These are phyloP conservation scores for Acanthamoeba triangularis DNA, from an alignment of 208 protist genomes.

Conservation along the genomic window DNA sequence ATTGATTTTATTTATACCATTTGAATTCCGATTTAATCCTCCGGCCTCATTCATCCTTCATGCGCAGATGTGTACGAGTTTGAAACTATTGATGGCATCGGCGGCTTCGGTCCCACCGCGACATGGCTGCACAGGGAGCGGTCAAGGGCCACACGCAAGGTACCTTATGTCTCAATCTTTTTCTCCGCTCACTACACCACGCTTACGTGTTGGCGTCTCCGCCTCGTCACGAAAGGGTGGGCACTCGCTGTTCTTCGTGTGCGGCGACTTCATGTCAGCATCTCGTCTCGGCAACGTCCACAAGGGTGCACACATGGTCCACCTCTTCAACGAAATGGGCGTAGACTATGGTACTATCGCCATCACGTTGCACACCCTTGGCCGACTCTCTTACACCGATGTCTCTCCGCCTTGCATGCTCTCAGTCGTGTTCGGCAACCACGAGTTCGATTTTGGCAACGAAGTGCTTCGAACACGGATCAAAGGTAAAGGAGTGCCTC, in stretches of 20 bases:
- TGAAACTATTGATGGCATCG: neutral
- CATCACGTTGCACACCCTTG: too few relatives aligned
- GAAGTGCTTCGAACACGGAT: constrained; percentile 45
- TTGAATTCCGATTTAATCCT: neutral
- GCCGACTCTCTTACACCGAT: too few relatives aligned
- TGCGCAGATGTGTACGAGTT: constrained; percentile 65
- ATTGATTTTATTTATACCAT: neutral
- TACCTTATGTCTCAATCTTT: neutral
- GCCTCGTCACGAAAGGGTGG: neutral
- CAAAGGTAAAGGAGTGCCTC: neutral
- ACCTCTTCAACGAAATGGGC: constrained; percentile 68
- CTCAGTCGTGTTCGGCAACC: constrained; percentile 63
- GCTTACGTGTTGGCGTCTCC: neutral
- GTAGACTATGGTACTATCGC: constrained; percentile 42
- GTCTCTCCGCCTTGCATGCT: neutral
- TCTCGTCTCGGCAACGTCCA: constrained; percentile 57
- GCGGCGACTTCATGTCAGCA: constrained; percentile 70
- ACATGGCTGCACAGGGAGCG: constrained; percentile 44
- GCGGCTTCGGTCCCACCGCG: constrained; percentile 4
- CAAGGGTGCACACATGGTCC: constrained; percentile 67
- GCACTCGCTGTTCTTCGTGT: constrained; percentile 67
- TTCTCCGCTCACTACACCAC: neutral
- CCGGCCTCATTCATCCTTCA: neutral
- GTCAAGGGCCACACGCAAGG: neutral
- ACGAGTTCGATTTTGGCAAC: constrained; percentile 75